A percentile compares a stretch with the other conserved stretches of the same genome.
Evolutionary conservation across 495 filamentous ascomycete genomes (phyloP).

Genomic region (Lepidopterella palustris): DNA sequence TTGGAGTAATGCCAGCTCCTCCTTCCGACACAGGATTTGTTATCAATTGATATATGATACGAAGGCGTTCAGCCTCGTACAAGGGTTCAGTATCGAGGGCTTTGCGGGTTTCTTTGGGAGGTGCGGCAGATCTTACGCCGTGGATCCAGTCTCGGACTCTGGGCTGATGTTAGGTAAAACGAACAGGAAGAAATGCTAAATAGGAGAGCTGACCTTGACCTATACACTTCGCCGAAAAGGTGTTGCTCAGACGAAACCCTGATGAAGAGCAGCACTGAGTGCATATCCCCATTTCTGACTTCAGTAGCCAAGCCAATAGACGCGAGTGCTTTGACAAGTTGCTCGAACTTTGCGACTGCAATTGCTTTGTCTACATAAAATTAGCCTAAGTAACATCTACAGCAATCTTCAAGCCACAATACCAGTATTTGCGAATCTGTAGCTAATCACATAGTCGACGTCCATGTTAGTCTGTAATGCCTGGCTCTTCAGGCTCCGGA

Average conservation of each 20-base stretch:
- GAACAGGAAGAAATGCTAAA: background rate
- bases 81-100: constrained; percentile 61
- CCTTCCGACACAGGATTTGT: constrained; percentile 73
- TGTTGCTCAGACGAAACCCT: constrained; percentile 62
- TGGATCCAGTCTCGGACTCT: constrained; percentile 96
- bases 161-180: constrained; percentile 14
- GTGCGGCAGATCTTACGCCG: constrained; percentile 73
- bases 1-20: constrained; percentile 82
- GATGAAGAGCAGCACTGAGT: constrained; percentile 76
- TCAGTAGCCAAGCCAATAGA: constrained; percentile 74
- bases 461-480: constrained; percentile 51
- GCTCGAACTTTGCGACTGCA: constrained; percentile 65
- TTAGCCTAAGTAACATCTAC: background rate
- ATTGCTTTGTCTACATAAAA: constrained; percentile 52
- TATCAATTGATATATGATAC: constrained; percentile 80
- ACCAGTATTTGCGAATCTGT: constrained; percentile 63
- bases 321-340: constrained; percentile 64
- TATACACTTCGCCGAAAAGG: constrained; percentile 47
- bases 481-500: constrained; percentile 25
- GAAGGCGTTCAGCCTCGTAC: constrained; percentile 80
- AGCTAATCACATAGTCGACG: constrained; percentile 92
- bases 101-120: constrained; percentile 62
- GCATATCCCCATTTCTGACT: constrained; percentile 71
- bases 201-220: constrained; percentile 47
- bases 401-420: background rate